Evolutionary conservation across 2,329 filamentous ascomycete genomes (phyloP), one percentile per base, ranked within the genome.

Genomic region (Clarireedia homoeocarpa): DNA sequence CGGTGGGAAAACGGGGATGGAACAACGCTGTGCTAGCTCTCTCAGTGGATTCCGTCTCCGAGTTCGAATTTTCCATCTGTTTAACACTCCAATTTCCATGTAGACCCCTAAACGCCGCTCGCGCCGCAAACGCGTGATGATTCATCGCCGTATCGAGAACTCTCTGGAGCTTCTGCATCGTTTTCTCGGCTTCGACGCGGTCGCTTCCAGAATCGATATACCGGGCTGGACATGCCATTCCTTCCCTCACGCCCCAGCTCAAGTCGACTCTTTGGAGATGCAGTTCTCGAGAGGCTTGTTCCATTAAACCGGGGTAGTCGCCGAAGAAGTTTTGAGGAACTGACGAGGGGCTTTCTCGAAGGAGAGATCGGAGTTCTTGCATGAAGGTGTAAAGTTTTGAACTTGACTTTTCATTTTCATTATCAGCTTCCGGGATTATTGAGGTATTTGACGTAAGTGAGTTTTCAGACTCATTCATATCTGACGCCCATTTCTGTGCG

Each of bases 321-420:
- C 51, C 44, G 10, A 53, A 40, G 42, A 53, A 26, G 15, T 48
- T 53, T 23, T 48, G 51, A 9, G 51, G 44, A 14, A 53, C 20
- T 6, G 51, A 47, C 12, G 30, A 38, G 7, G 51, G 42, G 7
- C 48, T n/a, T 7, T 47, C 26, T 2, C 39, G 26, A 27, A 53
- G 27, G 15, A n/a, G 14, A 3, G 23, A 10, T 27, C 51, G n/a
- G 0, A 40, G 4, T 9, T 53, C 51, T 20, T 48, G 24, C 51
- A 47, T 53, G 30, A 48, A 53, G 1, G 15, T 6, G 7, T 26
- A 36, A 6, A 53, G 24, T 6, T 48, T 48, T 4, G 30, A 34
- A 12, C 15, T 17, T 1, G 17, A 23, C 27, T 1, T 4, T 3
- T 27, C 30, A 14, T 27, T 17, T 24, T 20, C 20, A 20, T 20